Evolutionary conservation across 2,329 filamentous ascomycete genomes (phyloP).

Genomic region (Epichloe aotearoae): DNA sequence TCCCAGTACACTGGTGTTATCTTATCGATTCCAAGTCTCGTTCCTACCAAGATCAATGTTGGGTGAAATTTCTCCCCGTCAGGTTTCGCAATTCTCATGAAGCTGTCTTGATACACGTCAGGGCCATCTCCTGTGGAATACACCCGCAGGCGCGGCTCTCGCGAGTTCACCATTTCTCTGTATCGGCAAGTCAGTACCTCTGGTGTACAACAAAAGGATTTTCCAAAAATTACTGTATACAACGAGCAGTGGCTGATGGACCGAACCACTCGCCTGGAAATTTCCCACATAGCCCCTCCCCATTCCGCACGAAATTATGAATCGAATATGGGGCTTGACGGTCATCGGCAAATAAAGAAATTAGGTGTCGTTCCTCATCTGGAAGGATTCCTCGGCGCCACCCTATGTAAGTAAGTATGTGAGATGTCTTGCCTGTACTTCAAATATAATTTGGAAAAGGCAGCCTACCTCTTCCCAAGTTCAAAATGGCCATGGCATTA

Average conservation of each 20-base stretch:
- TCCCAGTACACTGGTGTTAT: slow-evolving; percentile 93
- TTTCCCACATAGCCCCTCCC: slow-evolving; percentile 83
- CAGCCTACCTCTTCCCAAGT: slow-evolving; percentile 61
- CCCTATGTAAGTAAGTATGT: slow-evolving; percentile 27
- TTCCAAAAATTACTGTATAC: slow-evolving; percentile 61
- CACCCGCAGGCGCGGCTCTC: slow-evolving; percentile 55
- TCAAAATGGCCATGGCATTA: slow-evolving; percentile 62
- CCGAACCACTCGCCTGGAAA: slow-evolving; percentile 98
- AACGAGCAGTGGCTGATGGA: slow-evolving; percentile 86
- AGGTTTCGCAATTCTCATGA: slow-evolving; percentile 63
- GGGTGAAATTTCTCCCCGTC: slow-evolving; percentile 58
- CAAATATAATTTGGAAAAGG: background rate
- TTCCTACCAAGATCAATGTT: slow-evolving; percentile 79
- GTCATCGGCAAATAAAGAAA: slow-evolving; percentile 79
- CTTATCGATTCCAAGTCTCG: slow-evolving; percentile 82
- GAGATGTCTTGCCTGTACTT: background rate
- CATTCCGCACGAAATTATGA: slow-evolving; percentile 84
- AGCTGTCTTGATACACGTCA: slow-evolving; percentile 85
- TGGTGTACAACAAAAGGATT: too few species aligned
- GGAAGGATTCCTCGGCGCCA: slow-evolving; percentile 56
- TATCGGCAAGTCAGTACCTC: background rate
- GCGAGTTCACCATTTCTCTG: slow-evolving; percentile 61
- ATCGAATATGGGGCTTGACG: slow-evolving; percentile 82
- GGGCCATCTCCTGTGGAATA: slow-evolving; percentile 84
- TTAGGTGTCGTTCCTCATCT: slow-evolving; percentile 53